Base-by-base conservation (phyloP, 2,329 filamentous ascomycete genomes). In the Colletotrichum destructivum region DNA sequence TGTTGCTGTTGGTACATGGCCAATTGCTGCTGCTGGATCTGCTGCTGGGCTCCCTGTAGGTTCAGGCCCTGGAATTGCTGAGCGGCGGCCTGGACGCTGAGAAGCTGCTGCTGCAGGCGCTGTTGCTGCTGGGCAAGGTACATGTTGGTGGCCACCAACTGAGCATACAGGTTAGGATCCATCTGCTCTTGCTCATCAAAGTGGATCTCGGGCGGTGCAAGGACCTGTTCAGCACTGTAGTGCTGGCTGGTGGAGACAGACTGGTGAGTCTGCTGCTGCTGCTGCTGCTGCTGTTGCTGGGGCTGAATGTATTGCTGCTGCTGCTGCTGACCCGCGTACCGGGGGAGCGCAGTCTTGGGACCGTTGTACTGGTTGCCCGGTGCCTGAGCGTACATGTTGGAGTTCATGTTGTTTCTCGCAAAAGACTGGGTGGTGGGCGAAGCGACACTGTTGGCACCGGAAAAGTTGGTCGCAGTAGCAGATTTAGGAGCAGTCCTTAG, bases 71-170 rank as follows among this genome's bases (percentile, higher is more conserved):
- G 93, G 78, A 95, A 93, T 82, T 95, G 93, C 82, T 95, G 93
- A 72, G 94, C 93, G 47, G 93, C 93, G 63, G 92, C 91, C 78
- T 96, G 96, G 31, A 98, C 91, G 75, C 86, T 93, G 76, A 94
- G 90, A 75, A 98, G 88, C 84, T 98, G 95, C 84, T 98, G 95
- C 84, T 98, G 95, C 63, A 98, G 90, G 75, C 94, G 93, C 84
- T 98, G 95, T 84, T 98, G 96, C 83, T 98, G 95, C 79, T 98
- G 94, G 51, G 95, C 94, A 62, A 99, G 88, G 79, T 97, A 97
- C 80, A 96, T 85, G 81, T 98, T 98, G 78, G 95, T 97, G 69
- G 94, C 93, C 78, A 98, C 90, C 74, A 98, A 87, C 82, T 98
- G 94, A 64, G 95, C 94, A 76, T 98, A 96, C 64, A 97, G 82